Base-by-base conservation (phyloP, 1,139 yeast species). In the Zhuliangozyma blackwelliae region DNA sequence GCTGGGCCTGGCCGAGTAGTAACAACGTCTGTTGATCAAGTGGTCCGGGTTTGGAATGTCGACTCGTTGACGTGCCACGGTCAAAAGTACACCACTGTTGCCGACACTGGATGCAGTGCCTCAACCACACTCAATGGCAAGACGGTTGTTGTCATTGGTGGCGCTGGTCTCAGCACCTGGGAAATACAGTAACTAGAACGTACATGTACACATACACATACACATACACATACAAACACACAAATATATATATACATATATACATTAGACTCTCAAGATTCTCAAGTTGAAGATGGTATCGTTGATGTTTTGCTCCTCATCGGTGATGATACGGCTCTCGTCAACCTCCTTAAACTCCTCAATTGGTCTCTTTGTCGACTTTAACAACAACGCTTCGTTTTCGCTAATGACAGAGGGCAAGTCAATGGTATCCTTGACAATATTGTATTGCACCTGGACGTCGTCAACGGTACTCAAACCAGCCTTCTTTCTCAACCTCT, bases 401-500 rank as follows among this genome's bases (percentile, higher is more conserved):
- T 71, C 70, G 38, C 66, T 59, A 43, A 94, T 70, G 41, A 88
- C 78, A n/a, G 65, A 61, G 38, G 72, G 79, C 41, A 94, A 78
- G 35, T 77, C 77, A 50, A 84, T 75, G 41, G 86, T 79, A 54
- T 90, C 96, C 50, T 79, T 77, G 43, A 71, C 57, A 47, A 90
- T 61, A 45, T 77, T 67, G 64, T 87, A 87, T 65, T 90, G 89
- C 46, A 94, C 96, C 49, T 77, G 68, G 36, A 94, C 94, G 52
- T 94, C 98, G 57, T 94, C 98, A 31, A 97, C 90, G 43, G 95
- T 90, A 55, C 85, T 87, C 55, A 94, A 74, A 29, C 96, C 96
- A 46, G 88, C 90, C 75, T 90, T 89, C 82, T 94, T 94, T 68
- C 99, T 86, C 61, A 90, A 79, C 65, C 96, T 85, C 74, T 94